Conservation (phyloP, 768 basidiomycete genomes). For the Udeniomyces megalosporus region DNA sequence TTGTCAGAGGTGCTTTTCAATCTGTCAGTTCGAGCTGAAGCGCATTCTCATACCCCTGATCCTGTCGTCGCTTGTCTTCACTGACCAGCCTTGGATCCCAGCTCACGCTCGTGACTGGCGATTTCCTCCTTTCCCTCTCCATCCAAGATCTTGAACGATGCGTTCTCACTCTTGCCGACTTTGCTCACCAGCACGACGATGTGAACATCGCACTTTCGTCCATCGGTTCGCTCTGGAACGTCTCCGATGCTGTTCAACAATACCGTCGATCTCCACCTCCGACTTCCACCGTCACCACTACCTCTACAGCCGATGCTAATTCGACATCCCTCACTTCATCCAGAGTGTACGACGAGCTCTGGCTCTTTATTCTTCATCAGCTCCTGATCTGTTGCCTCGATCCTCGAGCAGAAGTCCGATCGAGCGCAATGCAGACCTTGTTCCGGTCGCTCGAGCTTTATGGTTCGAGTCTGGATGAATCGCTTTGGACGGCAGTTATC, state of each 20-base stretch:
- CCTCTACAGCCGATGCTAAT: too few species aligned
- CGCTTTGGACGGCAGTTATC: constrained; percentile 80
- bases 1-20: constrained; percentile 8
- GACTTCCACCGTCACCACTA: too few species aligned
- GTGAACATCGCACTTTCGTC: constrained; percentile 93
- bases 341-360: constrained; percentile 69
- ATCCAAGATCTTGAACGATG: constrained; percentile 69
- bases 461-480: constrained; percentile 61
- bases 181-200: constrained; percentile 70
- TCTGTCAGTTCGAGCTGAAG: background rate
- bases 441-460: constrained; percentile 90
- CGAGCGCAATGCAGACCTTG: constrained; percentile 85
- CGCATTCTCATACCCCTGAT: background rate
- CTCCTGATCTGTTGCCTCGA: constrained; percentile 71
- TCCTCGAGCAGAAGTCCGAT: constrained; percentile 67
- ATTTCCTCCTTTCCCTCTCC: constrained; percentile 68
- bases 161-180: constrained; percentile 77
- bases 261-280: background rate
- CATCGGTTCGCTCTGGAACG: constrained; percentile 82
- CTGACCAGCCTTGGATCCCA: background rate
- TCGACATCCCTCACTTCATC: too few species aligned
- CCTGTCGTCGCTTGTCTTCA: background rate
- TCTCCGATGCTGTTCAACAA: constrained; percentile 77
- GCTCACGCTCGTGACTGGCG: constrained; percentile 71
- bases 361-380: constrained; percentile 80